phyloP scores from a whole-genome alignment of 148 eudicot genomes.

The Rheum nobile region DNA sequence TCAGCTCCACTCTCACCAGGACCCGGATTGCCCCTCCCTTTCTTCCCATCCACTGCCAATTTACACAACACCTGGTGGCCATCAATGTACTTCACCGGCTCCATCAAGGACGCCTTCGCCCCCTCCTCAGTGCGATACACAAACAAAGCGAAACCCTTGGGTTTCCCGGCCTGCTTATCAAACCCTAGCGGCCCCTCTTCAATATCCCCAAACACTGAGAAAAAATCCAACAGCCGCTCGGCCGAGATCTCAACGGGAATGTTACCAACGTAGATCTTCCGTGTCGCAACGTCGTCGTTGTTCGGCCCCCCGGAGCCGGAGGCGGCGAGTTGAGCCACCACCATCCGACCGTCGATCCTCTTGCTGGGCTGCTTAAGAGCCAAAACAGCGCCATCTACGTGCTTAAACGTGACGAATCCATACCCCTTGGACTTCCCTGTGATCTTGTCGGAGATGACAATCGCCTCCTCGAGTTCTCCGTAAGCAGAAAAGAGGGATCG shows the following conservation, averaged over 20 bases:
- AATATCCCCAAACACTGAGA: constrained; percentile 63
- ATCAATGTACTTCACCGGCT: constrained; percentile 64
- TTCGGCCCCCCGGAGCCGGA: constrained; percentile 25
- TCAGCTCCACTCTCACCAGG: constrained; percentile 18
- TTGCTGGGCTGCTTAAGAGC: constrained; percentile 71
- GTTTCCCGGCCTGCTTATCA: constrained; percentile 69
- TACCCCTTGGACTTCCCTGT: constrained; percentile 68
- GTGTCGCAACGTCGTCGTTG: constrained; percentile 42
- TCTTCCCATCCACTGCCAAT: constrained; percentile 86
- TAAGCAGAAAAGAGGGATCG: constrained; percentile 33
- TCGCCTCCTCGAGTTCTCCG: constrained; percentile 74
- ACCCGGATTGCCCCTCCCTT: constrained; percentile 31
- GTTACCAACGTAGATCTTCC: constrained; percentile 89
- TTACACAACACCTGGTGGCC: constrained; percentile 76
- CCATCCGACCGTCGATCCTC: constrained; percentile 81
- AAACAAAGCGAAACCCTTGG: constrained; percentile 81
- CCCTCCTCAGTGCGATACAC: constrained; percentile 86
- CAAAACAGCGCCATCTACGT: constrained; percentile 58
- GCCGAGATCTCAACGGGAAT: constrained; percentile 65
- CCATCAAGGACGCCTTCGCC: constrained; percentile 56
- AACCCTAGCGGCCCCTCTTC: constrained; percentile 97
- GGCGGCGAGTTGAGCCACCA: constrained; percentile 67
- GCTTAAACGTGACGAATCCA: constrained; percentile 76
- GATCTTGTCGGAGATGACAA: constrained; percentile 58
- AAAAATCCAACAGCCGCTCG: constrained; percentile 57